Base-by-base conservation (phyloP, 768 basidiomycete genomes). In the Coprinopsis cinerea region DNA sequence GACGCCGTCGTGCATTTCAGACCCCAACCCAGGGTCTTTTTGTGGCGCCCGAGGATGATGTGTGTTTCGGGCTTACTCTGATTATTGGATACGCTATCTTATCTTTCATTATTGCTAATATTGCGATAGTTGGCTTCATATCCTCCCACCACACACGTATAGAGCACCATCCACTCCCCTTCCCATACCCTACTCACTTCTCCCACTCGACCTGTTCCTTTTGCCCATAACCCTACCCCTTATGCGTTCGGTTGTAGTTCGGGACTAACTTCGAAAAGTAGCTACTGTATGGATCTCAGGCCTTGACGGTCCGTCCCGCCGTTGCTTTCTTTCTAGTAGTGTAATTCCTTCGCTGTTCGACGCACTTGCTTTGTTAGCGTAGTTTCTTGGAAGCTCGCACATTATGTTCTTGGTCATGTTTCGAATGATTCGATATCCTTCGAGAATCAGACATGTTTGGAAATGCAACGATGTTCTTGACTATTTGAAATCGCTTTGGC, bases 201-300 rank as follows among this genome's bases (percentile, higher is more conserved):
- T 17, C 42, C 24, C 18, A 13, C 42, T 23, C 42, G 9, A 43
- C 18, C 27, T 23, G n/a, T 18, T n/a, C 5, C 28, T 15, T 23
- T 13, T 45, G 44, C 44, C 44, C 44, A 32, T 43, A 43, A 43
- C 41, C 41, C 41, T 43, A 25, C 13, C 17, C n/a, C 41, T 23
- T 43, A 43, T 43, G 22, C 23, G 25, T 26, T 32, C 44, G 44
- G 44, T 30, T 27, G 44, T 45, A 45, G 25, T 45, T 45, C 44
- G 44, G 44, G 27, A 13, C 25, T 27, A 45, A 23, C 44, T 45
- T 32, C 15, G 25, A 43, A 43, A 43, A 43, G 41, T 43, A 43
- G 41, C 41, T 43, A 43, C 41, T 17, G 17, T 18, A 5, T 43
- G 23, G 28, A n/a, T 25, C 32, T 10, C n/a, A 11, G 27, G 15